Percentiles rank a stretch among this genome's conserved stretches.
Conservation (phyloP, 345 rosid genomes). For the Populus euphratica region DNA sequence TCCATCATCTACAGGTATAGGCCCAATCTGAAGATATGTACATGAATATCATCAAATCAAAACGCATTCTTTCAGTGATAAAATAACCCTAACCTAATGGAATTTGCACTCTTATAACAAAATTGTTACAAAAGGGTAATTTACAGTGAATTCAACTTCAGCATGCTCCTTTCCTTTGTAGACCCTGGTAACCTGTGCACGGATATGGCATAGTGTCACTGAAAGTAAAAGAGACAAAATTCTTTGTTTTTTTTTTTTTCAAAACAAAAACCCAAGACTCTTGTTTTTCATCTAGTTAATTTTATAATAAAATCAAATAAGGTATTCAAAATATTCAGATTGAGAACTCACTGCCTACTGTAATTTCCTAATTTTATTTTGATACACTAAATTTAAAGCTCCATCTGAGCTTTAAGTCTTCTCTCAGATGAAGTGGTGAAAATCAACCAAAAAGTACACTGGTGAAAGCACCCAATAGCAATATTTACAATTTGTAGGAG, state of each 20-base stretch:
- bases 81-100: background rate
- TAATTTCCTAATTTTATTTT: too few species aligned
- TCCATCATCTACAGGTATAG: slow-evolving; percentile 85
- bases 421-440: background rate
- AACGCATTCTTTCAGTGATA: slow-evolving; percentile 3
- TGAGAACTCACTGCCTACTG: too few species aligned
- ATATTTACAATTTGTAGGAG: background rate
- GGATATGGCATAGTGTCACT: slow-evolving; percentile 16
- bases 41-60: slow-evolving; percentile 20
- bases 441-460: background rate
- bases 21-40: slow-evolving; percentile 62
- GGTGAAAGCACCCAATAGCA: background rate
- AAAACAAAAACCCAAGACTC: background rate
- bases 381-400: too few species aligned
- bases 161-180: slow-evolving; percentile 85
- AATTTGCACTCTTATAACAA: background rate
- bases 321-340: background rate
- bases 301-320: background rate
- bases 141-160: slow-evolving; percentile 87
- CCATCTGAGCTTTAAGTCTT: too few species aligned
- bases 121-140: slow-evolving; percentile 25
- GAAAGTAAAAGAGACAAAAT: slow-evolving; percentile 1
- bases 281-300: background rate
- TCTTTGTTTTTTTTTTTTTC: background rate
- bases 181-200: slow-evolving; percentile 64